Evolutionary conservation across 2,329 filamentous ascomycete genomes (phyloP), one percentile per base, ranked within the genome.

Genomic region (Exophiala phaeomuriformis): DNA sequence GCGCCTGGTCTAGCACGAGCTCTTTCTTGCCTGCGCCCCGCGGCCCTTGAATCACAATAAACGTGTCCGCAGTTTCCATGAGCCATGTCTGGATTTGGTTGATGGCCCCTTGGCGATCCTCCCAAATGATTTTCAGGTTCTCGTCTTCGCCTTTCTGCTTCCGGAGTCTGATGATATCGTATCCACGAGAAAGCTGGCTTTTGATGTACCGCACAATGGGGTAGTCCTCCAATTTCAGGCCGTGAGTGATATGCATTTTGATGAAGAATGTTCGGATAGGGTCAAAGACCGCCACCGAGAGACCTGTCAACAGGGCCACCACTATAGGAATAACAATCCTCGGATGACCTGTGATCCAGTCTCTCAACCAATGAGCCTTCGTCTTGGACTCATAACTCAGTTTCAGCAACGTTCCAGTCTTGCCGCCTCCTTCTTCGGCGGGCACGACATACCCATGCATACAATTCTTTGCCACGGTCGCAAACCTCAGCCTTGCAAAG

Each of bases 191-290:
- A 30, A 68, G 67, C 63, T 88, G 85, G 42, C 78, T 79, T 65
- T 85, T 85, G 65, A 96, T 80, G 91, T 90, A 95, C 56, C 84
- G 81, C 69, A 88, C 87, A 10, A 90, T 64, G 9, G 47, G 40
- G 3, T 50, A 47, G 41, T 62, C 59, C 44, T 73, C 77, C 32
- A 93, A 74, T 53, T 86, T 81, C 56, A 93, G 82, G 0, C 84
- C 82, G 44, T 84, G 80, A 32, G 90, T 89, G 47, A 98, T 84
- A 66, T 95, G 90, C 3, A 85, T 78, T 65, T 89, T 89, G 71
- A 97, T 88, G 64, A 94, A 96, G 66, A 94, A 93, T 0, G 90
- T 90, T 42, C 93, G 83, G 53, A 98, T 90, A 0, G 93, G 93
- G 63, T 98, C 93, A 64, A 98, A 97, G 5, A 97, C 77, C 1